Evolutionary conservation across 2,329 filamentous ascomycete species (phyloP).

Genomic region (Neofusicoccum kwambonambiense): DNA sequence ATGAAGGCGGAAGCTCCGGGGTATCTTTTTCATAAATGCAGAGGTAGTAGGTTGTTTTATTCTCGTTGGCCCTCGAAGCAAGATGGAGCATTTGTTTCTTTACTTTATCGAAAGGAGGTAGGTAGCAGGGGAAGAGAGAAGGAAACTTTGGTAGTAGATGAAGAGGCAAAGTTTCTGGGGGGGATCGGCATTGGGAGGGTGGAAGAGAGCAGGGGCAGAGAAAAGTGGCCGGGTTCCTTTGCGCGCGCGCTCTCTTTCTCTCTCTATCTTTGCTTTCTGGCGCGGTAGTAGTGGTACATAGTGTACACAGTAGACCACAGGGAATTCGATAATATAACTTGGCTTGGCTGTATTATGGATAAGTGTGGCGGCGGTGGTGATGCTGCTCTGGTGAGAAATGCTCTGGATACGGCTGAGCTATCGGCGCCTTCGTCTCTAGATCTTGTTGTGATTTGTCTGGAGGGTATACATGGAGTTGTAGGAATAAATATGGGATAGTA

Average conservation of each 20-base stretch:
- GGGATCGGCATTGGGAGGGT: not conserved
- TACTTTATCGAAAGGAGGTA: not conserved
- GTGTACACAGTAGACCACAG: conserved; percentile 11
- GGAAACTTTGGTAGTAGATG: not conserved
- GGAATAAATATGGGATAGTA: too few relatives aligned
- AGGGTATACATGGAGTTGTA: too few relatives aligned
- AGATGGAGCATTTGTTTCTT: not conserved
- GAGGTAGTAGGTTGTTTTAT: too few relatives aligned
- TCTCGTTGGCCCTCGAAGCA: too few relatives aligned
- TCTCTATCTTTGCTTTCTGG: not conserved
- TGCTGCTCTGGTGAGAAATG: too few relatives aligned
- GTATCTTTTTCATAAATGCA: too few relatives aligned
- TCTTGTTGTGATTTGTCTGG: too few relatives aligned
- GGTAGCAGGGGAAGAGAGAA: not conserved
- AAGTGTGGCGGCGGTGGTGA: not conserved
- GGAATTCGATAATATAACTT: conserved; percentile 10
- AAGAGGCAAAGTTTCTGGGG: not conserved
- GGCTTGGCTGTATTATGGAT: not conserved
- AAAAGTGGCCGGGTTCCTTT: not conserved
- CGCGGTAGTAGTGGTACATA: not conserved
- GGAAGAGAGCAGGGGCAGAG: not conserved
- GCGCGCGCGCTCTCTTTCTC: not conserved
- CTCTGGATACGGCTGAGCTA: too few relatives aligned
- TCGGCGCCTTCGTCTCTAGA: too few relatives aligned
- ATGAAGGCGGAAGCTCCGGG: not conserved